Conservation (phyloP, 2,329 filamentous ascomycete genomes). For the Dactylellina haptotyla region DNA sequence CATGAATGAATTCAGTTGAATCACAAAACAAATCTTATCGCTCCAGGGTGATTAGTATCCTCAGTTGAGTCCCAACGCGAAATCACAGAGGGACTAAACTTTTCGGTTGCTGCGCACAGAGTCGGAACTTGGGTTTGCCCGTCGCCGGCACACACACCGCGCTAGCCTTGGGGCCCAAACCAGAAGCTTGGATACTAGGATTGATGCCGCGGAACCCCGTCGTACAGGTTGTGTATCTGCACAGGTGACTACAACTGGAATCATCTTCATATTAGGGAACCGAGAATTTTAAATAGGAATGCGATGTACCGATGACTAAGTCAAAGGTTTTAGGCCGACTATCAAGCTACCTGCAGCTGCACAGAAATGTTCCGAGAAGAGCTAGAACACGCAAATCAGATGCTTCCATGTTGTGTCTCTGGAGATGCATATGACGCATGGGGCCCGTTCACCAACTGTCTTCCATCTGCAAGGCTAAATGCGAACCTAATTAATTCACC, state of each 20-base stretch:
- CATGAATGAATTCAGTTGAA: no score
- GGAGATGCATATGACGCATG: no score
- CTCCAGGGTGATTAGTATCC: background rate
- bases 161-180: background rate
- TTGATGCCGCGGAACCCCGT: conserved; percentile 22
- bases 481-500: no score
- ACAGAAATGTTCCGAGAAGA: conserved; percentile 10
- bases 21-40: no score
- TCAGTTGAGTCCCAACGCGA: background rate
- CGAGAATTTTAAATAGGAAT: conserved; percentile 8
- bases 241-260: background rate
- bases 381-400: conserved; percentile 32
- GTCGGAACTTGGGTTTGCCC: conserved; percentile 48
- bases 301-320: conserved; percentile 29
- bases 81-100: background rate
- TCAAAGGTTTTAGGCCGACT: background rate
- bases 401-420: background rate
- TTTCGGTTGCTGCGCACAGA: conserved; percentile 33
- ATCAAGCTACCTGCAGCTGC: conserved; percentile 6
- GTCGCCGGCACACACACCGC: conserved; percentile 21
- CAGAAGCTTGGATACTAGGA: conserved; percentile 4
- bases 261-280: background rate
- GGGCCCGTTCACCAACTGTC: no score
- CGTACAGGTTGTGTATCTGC: background rate
- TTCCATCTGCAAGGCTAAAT: no score